These are phyloP conservation scores for Xylaria arbuscula DNA, from an alignment of 2,329 filamentous ascomycete species.

Conservation along the genomic window DNA sequence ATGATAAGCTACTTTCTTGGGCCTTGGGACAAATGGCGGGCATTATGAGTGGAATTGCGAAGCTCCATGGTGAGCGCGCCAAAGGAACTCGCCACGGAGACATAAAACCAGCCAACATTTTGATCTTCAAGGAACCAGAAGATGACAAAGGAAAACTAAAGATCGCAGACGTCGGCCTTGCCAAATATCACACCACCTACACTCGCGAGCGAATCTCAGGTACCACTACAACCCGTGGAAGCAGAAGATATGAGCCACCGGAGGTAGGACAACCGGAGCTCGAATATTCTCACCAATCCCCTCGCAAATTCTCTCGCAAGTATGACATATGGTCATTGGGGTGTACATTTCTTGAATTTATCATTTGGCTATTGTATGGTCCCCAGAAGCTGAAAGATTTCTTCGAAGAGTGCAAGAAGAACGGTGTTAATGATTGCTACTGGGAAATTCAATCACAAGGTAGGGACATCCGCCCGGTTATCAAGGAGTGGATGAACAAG, in stretches of 20 bases:
- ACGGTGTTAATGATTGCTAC: not conserved
- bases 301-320: constrained; percentile 4
- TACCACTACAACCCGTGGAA: not conserved
- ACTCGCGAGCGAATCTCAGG: not conserved
- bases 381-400: not conserved
- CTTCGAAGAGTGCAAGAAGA: not conserved
- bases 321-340: constrained; percentile 24
- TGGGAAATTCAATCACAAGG: not conserved
- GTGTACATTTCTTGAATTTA: constrained; percentile 11
- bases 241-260: constrained; percentile 9
- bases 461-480: no score
- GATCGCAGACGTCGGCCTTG: constrained; percentile 12
- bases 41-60: constrained; percentile 5
- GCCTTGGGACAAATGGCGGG: constrained; percentile 1
- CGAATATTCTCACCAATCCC: no score
- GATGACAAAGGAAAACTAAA: not conserved
- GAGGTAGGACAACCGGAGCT: no score
- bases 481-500: not conserved
- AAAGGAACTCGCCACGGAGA: constrained; percentile 18
- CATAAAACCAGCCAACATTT: constrained; percentile 23
- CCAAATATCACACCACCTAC: not conserved
- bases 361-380: not conserved
- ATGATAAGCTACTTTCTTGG: not conserved
- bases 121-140: not conserved
- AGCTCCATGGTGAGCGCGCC: not conserved